Conservation (phyloP, 2,329 filamentous ascomycete species). For the Fusarium sp. region DNA sequence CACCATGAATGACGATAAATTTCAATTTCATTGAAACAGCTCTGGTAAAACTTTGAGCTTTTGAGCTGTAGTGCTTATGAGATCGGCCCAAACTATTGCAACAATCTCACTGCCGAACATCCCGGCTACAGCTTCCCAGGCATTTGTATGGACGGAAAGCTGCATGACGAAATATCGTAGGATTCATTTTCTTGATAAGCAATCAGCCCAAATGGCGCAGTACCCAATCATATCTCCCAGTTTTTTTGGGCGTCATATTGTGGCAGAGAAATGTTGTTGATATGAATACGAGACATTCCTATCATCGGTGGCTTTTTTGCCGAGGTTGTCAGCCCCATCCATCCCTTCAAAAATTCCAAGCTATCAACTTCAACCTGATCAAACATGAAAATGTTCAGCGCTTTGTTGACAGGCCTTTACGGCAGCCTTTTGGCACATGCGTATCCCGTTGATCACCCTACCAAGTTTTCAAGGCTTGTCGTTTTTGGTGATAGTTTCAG, state of each 20-base stretch:
- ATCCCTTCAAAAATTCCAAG: background rate
- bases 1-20: fast-evolving
- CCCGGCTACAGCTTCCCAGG: background rate
- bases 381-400: background rate
- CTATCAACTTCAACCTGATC: background rate
- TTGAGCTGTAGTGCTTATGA: background rate
- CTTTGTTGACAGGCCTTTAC: background rate
- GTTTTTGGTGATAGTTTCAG: conserved; percentile 35
- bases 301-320: conserved; percentile 2
- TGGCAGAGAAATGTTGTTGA: background rate
- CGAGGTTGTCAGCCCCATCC: background rate
- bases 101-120: background rate
- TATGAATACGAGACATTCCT: conserved; percentile 13
- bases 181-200: background rate
- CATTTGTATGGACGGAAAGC: background rate
- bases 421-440: background rate
- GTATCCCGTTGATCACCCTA: background rate
- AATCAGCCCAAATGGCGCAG: background rate
- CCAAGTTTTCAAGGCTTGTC: background rate
- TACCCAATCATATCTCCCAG: fast-evolving
- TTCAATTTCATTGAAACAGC: fast-evolving
- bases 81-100: background rate
- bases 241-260: background rate
- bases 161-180: background rate
- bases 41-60: fast-evolving